Percentiles rank a stretch among this genome's conserved stretches.
These are phyloP conservation scores for Ramalina intermedia DNA, from an alignment of 495 filamentous ascomycete species.

Conservation along the genomic window DNA sequence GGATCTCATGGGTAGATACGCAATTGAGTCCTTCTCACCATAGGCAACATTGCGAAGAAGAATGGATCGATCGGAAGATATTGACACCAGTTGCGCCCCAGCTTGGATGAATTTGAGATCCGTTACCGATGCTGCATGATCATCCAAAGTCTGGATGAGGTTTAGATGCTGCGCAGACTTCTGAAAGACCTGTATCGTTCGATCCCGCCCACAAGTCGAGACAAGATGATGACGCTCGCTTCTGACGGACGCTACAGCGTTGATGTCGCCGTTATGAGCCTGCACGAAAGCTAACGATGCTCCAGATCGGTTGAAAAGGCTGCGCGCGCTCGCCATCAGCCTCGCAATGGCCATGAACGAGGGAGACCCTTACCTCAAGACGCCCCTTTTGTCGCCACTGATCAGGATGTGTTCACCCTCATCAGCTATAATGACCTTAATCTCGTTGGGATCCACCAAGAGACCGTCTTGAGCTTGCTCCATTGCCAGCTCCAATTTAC, in stretches of 20 bases:
- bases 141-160: conserved; percentile 61
- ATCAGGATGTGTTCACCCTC: conserved; percentile 49
- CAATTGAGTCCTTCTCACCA: conserved; percentile 49
- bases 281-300: conserved; percentile 49
- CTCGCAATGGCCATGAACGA: not conserved
- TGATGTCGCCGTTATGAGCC: conserved; percentile 77
- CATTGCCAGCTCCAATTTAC: conserved; percentile 49
- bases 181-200: conserved; percentile 77
- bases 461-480: conserved; percentile 45
- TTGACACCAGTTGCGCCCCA: conserved; percentile 63
- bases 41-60: conserved; percentile 54
- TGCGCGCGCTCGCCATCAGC: conserved; percentile 9
- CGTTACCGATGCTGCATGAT: conserved; percentile 58
- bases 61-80: conserved; percentile 75
- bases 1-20: conserved; percentile 58
- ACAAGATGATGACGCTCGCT: conserved; percentile 44
- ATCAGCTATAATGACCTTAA: conserved; percentile 53
- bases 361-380: conserved; percentile 44
- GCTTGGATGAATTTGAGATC: conserved; percentile 46
- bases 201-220: conserved; percentile 72
- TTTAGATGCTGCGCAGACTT: conserved; percentile 37
- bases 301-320: conserved; percentile 33
- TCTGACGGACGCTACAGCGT: conserved; percentile 52
- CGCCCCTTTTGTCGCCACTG: conserved; percentile 72
- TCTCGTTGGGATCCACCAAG: conserved; percentile 55